Base-by-base conservation (phyloP, 768 basidiomycete genomes). In the Tricholoma matsutake region DNA sequence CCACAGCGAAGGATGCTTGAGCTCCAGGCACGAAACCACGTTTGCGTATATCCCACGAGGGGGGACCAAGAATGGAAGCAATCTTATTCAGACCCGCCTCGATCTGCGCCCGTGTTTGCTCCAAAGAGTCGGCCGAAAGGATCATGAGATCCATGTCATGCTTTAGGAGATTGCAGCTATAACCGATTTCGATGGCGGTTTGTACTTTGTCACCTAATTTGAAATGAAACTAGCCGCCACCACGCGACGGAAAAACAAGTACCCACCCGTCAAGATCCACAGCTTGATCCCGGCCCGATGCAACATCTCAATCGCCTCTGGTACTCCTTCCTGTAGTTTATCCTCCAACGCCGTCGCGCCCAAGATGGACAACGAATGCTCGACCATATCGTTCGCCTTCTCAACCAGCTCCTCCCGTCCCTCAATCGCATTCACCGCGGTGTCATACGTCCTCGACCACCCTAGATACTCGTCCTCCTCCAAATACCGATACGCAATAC, bases 141-240 rank as follows among this genome's bases (percentile, higher is more conserved):
- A 98, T 98, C 94, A 98, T 97, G 60, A 98, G 77, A 60, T 98
- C 96, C 95, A 96, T 98, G 61, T 91, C 87, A 69, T 81, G 87
- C 76, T 96, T 96, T 62, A 98, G 84, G 16, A 98, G 79, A 71
- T 98, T 98, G 77, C 96, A 97, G 67, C 88, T 91, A 81, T 92
- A 98, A 10, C 92, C 96, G 63, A 99, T 98, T 72, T 98, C 96
- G 69, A 99, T 98, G 13, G 96, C 96, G 0, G 96, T 99, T 73
- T 98, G 96, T 1, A 98, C 81, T 74, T 99, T 99, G 76, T 99
- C 96, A 28, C 96, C 92, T 90, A 54, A 4, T 25, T 25, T 61
- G 56, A 49, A 57, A 35, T 49, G 45, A 53, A 18, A 56, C 62
- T 34, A 45, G 45, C 6, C 18, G 14, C 6, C 9, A 22, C 22